Evolutionary conservation across 805 yeast species (phyloP), one percentile per base, ranked within the genome.

Genomic region (Schwanniomyces sp.): DNA sequence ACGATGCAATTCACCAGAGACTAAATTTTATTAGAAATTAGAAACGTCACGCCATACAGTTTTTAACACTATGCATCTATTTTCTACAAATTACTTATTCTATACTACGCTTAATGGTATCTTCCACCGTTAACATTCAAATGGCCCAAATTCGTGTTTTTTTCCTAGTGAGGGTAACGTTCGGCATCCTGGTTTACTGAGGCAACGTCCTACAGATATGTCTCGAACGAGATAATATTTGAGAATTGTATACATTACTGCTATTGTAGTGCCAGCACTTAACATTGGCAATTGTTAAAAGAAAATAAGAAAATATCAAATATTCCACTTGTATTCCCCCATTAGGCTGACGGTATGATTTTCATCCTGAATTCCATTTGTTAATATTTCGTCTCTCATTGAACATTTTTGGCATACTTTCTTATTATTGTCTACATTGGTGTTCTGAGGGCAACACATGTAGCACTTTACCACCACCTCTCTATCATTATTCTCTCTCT

Each of bases 271-370:
- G 36, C 36, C 36, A 32, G 36, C 36, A 32, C 36, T 32, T 16
- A 7, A 32, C 36, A 32, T 14, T 14, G 21, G 17, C 21, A 40
- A 40, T 7, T 14, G 26, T n/a, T 21, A 18, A 8, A 32, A 14
- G 21, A n/a, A 12, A n/a, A 11, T 7, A 32, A 14, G 14, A 32
- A 32, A 8, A 32, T 7, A 32, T 32, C 54, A 61, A 34, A 61
- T 51, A 18, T 52, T 53, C 68, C 69, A 64, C 44, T 59, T 55
- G 46, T 62, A 63, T 45, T 63, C 67, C 7, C 70, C 69, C 65
- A 63, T 61, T 36, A 65, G 55, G 45, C 57, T 61, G 4, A 62
- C 48, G 9, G 61, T 59, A 39, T 58, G 48, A 30, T 44, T 43
- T 18, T 52, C 47, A 12, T 18, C 37, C 16, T 21, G 39, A 4